These are phyloP conservation scores for Kazachstania viticola DNA, from an alignment of 805 yeast species.

Conservation along the genomic window DNA sequence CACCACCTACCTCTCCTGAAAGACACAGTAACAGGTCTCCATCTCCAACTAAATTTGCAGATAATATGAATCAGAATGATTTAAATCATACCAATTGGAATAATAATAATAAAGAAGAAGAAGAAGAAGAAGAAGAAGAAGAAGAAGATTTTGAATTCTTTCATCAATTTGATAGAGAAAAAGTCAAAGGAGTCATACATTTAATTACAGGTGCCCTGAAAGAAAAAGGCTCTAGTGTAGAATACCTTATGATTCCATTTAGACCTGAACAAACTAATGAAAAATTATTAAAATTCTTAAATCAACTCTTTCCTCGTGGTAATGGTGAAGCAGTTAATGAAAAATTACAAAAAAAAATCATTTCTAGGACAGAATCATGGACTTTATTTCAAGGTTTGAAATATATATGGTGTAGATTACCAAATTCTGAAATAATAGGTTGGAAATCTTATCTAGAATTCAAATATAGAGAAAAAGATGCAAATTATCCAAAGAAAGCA, in stretches of 20 bases:
- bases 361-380: slow-evolving; percentile 49
- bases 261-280: slow-evolving; percentile 56
- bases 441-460: slow-evolving; percentile 76
- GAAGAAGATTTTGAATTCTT: slow-evolving; percentile 26
- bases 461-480: slow-evolving; percentile 50
- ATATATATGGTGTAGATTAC: slow-evolving; percentile 79
- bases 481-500: slow-evolving; percentile 58
- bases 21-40: no score
- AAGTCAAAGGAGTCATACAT: slow-evolving; percentile 58
- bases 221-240: slow-evolving; percentile 56
- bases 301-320: slow-evolving; percentile 48
- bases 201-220: slow-evolving; percentile 63
- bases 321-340: slow-evolving; percentile 34
- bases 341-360: slow-evolving; percentile 30
- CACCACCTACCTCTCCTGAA: no score
- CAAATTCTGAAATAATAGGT: slow-evolving; percentile 68
- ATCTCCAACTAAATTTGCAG: no score
- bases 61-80: no score
- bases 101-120: no score
- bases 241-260: slow-evolving; percentile 66
- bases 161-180: slow-evolving; percentile 48
- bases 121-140: slow-evolving; percentile 7
- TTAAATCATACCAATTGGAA: no score
- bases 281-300: slow-evolving; percentile 46
- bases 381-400: slow-evolving; percentile 65